These are phyloP conservation scores for Saccharomycopsis guyanensis DNA, from an alignment of 805 yeast genomes.

Conservation along the genomic window DNA sequence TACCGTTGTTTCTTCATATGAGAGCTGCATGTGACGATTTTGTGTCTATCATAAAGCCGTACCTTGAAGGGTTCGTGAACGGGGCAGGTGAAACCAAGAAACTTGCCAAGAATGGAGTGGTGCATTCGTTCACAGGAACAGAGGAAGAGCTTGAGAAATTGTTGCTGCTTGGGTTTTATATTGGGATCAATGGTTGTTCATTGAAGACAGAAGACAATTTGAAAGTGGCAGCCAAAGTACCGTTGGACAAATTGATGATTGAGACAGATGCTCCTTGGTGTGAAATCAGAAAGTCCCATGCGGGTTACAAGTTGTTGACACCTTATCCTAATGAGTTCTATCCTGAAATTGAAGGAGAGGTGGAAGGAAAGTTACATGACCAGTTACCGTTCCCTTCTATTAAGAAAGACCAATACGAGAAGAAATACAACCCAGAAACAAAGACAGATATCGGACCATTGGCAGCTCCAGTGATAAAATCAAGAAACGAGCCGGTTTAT, in stretches of 20 bases:
- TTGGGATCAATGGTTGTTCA: constrained; percentile 93
- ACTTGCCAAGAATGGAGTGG: constrained; percentile 59
- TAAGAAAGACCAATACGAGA: constrained; percentile 53
- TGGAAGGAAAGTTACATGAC: constrained; percentile 33
- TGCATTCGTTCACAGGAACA: constrained; percentile 92
- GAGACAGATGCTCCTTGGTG: constrained; percentile 99
- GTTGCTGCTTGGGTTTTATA: constrained; percentile 51
- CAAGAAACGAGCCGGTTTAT: constrained; percentile 89
- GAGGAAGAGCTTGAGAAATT: constrained; percentile 51
- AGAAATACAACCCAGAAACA: constrained; percentile 24
- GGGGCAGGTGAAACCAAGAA: constrained; percentile 25
- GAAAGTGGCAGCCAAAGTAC: constrained; percentile 57
- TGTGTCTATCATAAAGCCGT: constrained; percentile 53
- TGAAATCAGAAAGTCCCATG: constrained; percentile 79
- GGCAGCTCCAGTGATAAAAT: constrained; percentile 49
- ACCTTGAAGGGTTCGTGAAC: constrained; percentile 33
- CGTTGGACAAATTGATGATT: constrained; percentile 60
- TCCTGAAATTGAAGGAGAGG: constrained; percentile 30
- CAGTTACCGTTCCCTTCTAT: constrained; percentile 54
- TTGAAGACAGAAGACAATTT: constrained; percentile 70
- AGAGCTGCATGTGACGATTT: constrained; percentile 82
- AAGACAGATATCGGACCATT: constrained; percentile 26
- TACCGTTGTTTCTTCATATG: constrained; percentile 89
- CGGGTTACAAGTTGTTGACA: constrained; percentile 52
- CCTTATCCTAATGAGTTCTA: constrained; percentile 47